Base-by-base conservation (phyloP, 2,329 filamentous ascomycete species). In the Colletotrichum navitas region DNA sequence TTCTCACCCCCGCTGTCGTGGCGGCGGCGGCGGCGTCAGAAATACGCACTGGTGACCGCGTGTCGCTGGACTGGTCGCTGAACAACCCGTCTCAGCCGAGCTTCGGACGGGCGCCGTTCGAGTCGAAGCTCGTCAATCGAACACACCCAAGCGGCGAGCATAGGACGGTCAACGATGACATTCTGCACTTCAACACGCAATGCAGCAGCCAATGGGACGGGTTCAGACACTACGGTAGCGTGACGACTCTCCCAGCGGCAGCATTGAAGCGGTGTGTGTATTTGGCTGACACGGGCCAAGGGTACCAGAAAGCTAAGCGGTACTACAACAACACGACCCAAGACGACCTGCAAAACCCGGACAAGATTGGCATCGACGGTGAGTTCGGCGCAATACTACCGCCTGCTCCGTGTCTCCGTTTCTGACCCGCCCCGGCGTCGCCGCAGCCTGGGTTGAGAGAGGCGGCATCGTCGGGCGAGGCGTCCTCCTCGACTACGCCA, bases 401-500 rank as follows among this genome's bases (percentile, higher is more conserved):
- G 39, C 11, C 14, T 41, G 4, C 7, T 41, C 6, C 18, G n/a
- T 1, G 16, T 29, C 7, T 26, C 11, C 11, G 14, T 14, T 1
- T 34, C 51, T 32, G 16, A 24, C 18, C n/a, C 21, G 14, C 39
- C 39, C 16, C 39, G 16, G 14, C 21, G 16, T 34, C 7, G 3
- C 29, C 47, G 16, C 71, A 73, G 72, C 65, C 4, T 69, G 69
- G 65, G 72, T 65, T 6, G 63, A 72, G 34, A 72, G 59, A 1
- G 85, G 81, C 2, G 84, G 85, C 36, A 82, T 88, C 7, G 83
- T 84, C 2, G 86, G 86, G 5, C 82, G 87, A 0, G 86, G 85
- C 24, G 81, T 88, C 0, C 78, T 89, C 0, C 78, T 88, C 0
- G 89, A 91, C 76, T 90, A 85, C 65, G 83, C 81, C 6, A 73